A percentile compares a stretch with the other conserved stretches of the same genome.
phyloP scores from a whole-genome alignment of 1,139 yeast species.

The Pichia sp. region DNA sequence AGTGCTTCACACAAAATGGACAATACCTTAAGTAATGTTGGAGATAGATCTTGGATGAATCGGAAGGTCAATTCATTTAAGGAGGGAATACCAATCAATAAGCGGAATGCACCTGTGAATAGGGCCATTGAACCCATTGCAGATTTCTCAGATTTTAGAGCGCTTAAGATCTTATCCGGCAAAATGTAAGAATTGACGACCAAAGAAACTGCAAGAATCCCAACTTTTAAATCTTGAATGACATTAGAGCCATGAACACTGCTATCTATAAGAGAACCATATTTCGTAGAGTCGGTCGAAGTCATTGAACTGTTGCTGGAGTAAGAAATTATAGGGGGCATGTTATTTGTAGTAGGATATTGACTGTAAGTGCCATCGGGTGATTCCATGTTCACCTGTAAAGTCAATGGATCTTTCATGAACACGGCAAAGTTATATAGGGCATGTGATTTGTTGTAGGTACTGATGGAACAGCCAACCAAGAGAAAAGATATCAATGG shows the following conservation, averaged over 20 bases:
- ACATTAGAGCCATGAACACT: conserved; percentile 3
- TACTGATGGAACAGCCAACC: conserved; percentile 32
- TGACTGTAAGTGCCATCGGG: conserved; percentile 20
- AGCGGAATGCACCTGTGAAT: conserved; percentile 40
- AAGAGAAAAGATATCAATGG: conserved; percentile 33
- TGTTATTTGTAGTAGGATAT: not conserved
- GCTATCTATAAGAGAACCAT: not conserved
- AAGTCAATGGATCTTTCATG: conserved; percentile 24
- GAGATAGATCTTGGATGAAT: conserved; percentile 21
- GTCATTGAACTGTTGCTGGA: conserved; percentile 1
- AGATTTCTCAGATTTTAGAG: conserved; percentile 33
- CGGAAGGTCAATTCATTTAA: conserved; percentile 18
- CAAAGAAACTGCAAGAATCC: conserved; percentile 42
- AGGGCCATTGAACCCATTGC: conserved; percentile 22
- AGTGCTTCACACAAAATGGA: conserved; percentile 6
- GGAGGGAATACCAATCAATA: conserved; percentile 23
- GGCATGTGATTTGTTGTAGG: conserved; percentile 37
- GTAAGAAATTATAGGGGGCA: conserved; percentile 8
- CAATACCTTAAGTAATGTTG: conserved; percentile 14
- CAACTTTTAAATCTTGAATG: conserved; percentile 32
- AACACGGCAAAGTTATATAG: conserved; percentile 40
- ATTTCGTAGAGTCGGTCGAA: not conserved
- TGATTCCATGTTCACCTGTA: conserved; percentile 25
- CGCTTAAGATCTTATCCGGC: conserved; percentile 28
- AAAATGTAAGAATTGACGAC: conserved; percentile 40